Base-by-base conservation (phyloP, 225 moss, liverwort and hornwort genomes). In the Takakia lepidozioides region DNA sequence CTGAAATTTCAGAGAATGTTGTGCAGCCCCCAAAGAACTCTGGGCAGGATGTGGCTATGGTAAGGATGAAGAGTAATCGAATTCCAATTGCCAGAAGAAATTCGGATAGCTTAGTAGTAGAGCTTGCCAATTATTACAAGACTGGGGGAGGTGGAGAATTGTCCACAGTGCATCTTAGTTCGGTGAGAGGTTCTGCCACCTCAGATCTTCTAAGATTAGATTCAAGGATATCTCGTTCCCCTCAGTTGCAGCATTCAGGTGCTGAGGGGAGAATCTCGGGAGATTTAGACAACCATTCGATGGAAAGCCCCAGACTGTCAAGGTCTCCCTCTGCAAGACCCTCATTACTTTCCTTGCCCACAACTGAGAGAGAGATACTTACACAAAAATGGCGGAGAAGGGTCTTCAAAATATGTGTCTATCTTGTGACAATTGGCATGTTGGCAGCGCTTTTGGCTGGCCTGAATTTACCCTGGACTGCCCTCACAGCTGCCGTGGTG, bases 371-470 rank as follows among this genome's bases (percentile, higher is more conserved):
- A 11, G 37, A 35, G 13, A 24, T 23, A 38, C 2, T 5, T 24
- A 15, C 17, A 53, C 21, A 24, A 29, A 52, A 5, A 53, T 4
- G 38, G 18, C 26, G 26, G 25, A 8, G 10, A 49, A 44, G 48
- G 1, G 17, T 80, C 10, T 86, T 76, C 79, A 74, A 72, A 48
- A 39, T 51, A 19, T 49, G 62, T 38, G 77, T 95, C 29, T 84
- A 80, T 32, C 29, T 80, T 14, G 80, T 90, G n/a, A 80, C 86
- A 0, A 22, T 69, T 3, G 95, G 95, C n/a, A 86, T 95, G 72
- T 59, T 95, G 23, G 86, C 75, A 45, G 95, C 90, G 30, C 71
- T 90, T 51, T 58, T 90, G 40, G 82, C 76, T 13, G 95, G 95
- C 3, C 52, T 95, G 19, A 80, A 75, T 41, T 79, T 95, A 8